Evolutionary conservation across 1,284 basidiomycete genomes (phyloP), one percentile per base, ranked within the genome.

Genomic region (Ganoderma meredithae): DNA sequence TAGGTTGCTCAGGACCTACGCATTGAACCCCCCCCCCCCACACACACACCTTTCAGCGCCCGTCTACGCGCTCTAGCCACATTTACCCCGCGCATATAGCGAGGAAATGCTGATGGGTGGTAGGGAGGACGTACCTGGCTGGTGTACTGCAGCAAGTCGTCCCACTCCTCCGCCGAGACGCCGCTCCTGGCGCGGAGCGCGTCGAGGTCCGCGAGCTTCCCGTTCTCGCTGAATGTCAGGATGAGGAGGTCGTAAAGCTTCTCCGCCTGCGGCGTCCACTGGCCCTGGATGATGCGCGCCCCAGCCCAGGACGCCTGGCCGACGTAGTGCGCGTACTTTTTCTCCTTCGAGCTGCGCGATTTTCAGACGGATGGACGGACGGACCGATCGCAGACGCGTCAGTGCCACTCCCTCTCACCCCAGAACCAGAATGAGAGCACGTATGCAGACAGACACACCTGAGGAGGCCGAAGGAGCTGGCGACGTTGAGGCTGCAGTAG

Each of bases 221-320:
- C 86, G 52, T 86, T 80, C 61, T 86, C 81, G 75, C 88, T 89
- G 81, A 95, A 93, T 0, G 84, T 88, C 62, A 88, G 77, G 74
- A 93, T 88, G 75, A 94, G 80, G 25, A 93, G 83, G 80, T 93
- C 88, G 77, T 91, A 90, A 62, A 94, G 84, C 75, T 84, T 83
- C 73, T 83, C 77, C 10, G 82, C 88, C 68, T 90, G 84, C 0
- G 88, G 83, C 0, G 92, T 92, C 89, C 90, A 94, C 81, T 95
- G 93, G 75, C 85, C 90, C 81, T 94, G 91, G 69, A 95, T 92
- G 78, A 95, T 90, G 58, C 91, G 85, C 60, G 88, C 92, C 43
- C 94, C 94, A 0, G 91, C 91, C 94, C 94, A 95, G 0, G 89
- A 88, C 9, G 92, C 93, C 72, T 87, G 73, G 12, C 84, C 85